A percentile compares a stretch with the other conserved stretches of the same genome.
Evolutionary conservation across 257 asterid genomes (phyloP).

Genomic region (Penstemon davidsonii): DNA sequence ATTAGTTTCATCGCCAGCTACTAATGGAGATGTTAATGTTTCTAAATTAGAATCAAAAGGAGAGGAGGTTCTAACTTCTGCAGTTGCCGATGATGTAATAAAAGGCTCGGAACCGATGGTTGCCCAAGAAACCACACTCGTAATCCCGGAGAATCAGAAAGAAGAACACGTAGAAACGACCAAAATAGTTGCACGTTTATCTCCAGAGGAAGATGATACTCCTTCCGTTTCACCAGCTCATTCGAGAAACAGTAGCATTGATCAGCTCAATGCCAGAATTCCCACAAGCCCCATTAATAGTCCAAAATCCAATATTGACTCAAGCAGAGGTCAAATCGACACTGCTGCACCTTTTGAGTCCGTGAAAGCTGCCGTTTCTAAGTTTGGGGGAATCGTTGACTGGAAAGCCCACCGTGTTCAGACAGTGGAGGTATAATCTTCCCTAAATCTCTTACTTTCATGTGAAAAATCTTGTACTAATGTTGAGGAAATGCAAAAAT

Average conservation of each 20-base stretch:
- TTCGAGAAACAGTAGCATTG: conserved; percentile 34
- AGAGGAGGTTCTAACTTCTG: conserved; percentile 29
- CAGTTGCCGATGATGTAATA: conserved; percentile 23
- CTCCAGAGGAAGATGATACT: conserved; percentile 35
- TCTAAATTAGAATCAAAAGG: conserved; percentile 24
- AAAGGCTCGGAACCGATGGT: conserved; percentile 31
- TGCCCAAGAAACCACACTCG: conserved; percentile 33
- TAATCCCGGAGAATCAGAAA: conserved; percentile 20
- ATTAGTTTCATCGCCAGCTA: conserved; percentile 33
- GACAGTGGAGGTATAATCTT: conserved; percentile 72
- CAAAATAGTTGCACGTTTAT: conserved; percentile 31
- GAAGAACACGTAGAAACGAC: conserved; percentile 29
- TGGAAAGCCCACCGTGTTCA: conserved; percentile 97
- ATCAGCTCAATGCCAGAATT: conserved; percentile 33
- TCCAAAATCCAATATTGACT: conserved; percentile 28
- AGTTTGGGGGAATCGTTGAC: conserved; percentile 97
- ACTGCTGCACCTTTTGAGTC: conserved; percentile 93
- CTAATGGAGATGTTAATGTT: conserved; percentile 31
- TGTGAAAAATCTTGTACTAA: background rate
- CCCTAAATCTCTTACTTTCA: conserved; percentile 3
- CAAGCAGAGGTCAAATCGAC: conserved; percentile 59
- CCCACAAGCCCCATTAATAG: conserved; percentile 26
- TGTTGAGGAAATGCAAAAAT: too few species aligned
- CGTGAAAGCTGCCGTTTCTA: conserved; percentile 95
- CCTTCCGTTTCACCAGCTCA: conserved; percentile 38